phyloP scores from a whole-genome alignment of 2,329 filamentous ascomycete genomes.

The Monilinia fructigena region DNA sequence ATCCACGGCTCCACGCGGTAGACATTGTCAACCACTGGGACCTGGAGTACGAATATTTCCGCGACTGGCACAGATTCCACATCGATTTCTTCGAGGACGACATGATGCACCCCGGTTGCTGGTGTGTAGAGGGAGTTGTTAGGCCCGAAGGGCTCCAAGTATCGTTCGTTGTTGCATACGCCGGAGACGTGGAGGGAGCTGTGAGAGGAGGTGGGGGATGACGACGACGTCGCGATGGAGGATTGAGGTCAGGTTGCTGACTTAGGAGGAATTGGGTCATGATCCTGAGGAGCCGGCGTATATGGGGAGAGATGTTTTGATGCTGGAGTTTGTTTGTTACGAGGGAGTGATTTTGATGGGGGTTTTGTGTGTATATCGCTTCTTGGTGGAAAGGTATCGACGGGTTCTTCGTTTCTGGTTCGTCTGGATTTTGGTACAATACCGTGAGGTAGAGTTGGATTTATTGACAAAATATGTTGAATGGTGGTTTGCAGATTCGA shows the following conservation, averaged over 20 bases:
- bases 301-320: slow-evolving; percentile 11
- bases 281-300: slow-evolving; percentile 8
- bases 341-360: no score
- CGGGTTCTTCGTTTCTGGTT: no score
- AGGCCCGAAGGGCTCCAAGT: slow-evolving; percentile 1
- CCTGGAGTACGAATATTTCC: slow-evolving; percentile 43
- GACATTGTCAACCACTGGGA: slow-evolving; percentile 40
- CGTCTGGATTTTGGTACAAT: no score
- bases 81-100: slow-evolving; percentile 41
- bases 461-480: no score
- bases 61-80: slow-evolving; percentile 39
- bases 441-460: no score
- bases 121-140: not conserved
- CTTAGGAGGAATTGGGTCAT: slow-evolving; percentile 9
- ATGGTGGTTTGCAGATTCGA: no score
- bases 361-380: no score
- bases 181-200: slow-evolving; percentile 5
- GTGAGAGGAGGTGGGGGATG: slow-evolving; percentile 4
- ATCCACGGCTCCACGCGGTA: slow-evolving; percentile 38
- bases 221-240: slow-evolving; percentile 1
- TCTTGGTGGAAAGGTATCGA: no score
- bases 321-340: slow-evolving; percentile 17
- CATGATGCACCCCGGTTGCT: slow-evolving; percentile 22
- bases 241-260: not conserved
- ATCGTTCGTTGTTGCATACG: not conserved